These are phyloP conservation scores for Pseudocercospora cruenta DNA, from an alignment of 2,329 filamentous ascomycete species.

Conservation along the genomic window DNA sequence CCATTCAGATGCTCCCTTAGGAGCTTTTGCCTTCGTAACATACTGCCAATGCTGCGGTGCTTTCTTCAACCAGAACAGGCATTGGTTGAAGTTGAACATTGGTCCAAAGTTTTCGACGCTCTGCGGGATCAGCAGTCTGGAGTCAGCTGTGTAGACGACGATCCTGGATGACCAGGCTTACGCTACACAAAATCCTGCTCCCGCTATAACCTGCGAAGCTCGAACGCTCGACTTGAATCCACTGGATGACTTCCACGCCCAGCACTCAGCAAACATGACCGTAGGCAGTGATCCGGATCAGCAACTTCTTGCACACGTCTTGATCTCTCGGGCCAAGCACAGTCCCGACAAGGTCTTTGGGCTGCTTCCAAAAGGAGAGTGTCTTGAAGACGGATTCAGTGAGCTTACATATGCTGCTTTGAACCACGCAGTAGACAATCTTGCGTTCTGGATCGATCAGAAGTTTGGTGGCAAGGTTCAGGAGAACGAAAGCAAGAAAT, in stretches of 20 bases:
- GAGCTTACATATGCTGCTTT: constrained; percentile 19
- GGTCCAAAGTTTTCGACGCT: too few species aligned
- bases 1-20: too few species aligned
- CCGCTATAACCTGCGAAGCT: too few species aligned
- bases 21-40: too few species aligned
- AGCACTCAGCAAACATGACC: neutral
- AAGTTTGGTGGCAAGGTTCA: constrained; percentile 1
- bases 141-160: too few species aligned
- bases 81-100: too few species aligned
- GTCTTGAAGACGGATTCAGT: constrained; percentile 20
- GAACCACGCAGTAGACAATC: constrained; percentile 17
- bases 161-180: too few species aligned
- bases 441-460: constrained; percentile 26
- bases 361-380: constrained; percentile 13
- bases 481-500: neutral
- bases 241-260: neutral
- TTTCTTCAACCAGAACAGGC: too few species aligned
- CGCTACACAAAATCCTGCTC: too few species aligned
- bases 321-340: constrained; percentile 10
- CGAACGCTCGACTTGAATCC: too few species aligned
- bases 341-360: constrained; percentile 12
- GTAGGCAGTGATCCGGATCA: neutral
- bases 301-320: neutral
- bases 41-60: too few species aligned
- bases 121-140: too few species aligned